These are phyloP conservation scores for Acanthamoeba rhysodes DNA, from an alignment of 208 protist genomes.

Conservation along the genomic window DNA sequence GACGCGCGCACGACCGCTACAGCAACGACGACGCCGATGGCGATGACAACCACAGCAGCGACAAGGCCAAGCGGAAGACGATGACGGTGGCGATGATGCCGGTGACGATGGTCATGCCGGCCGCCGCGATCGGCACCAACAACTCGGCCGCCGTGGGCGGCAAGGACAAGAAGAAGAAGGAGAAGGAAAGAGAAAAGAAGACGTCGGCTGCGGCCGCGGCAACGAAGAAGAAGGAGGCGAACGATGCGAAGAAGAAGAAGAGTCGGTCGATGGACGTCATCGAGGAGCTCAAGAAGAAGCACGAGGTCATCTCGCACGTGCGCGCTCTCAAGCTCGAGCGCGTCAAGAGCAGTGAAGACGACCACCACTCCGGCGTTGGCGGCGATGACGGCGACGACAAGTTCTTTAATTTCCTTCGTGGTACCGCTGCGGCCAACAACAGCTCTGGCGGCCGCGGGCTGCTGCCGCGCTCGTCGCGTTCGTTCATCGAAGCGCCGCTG, in stretches of 20 bases:
- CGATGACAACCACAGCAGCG: not conserved
- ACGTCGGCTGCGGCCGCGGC: too few relatives aligned
- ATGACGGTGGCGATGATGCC: not conserved
- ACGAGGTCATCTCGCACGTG: not conserved
- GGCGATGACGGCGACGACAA: not conserved
- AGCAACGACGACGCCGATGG: not conserved
- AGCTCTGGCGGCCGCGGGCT: not conserved
- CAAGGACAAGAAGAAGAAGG: conserved; percentile 63
- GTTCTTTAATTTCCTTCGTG: not conserved
- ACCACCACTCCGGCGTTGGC: not conserved
- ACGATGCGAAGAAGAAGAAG: conserved; percentile 2
- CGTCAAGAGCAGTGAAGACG: conserved; percentile 41
- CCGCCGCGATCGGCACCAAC: not conserved
- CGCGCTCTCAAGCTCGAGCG: not conserved
- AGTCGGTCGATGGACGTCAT: conserved; percentile 54
- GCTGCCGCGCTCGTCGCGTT: not conserved
- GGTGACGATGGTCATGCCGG: not conserved
- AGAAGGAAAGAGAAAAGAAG: not conserved
- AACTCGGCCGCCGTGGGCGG: not conserved
- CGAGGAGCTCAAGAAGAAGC: conserved; percentile 51
- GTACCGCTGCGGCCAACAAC: not conserved
- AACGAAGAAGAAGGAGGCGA: not conserved
- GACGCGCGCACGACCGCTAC: not conserved
- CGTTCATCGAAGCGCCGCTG: not conserved
- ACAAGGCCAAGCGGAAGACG: not conserved